These are phyloP conservation scores for Kockiozyma suomiensis DNA, from an alignment of 805 yeast genomes.

Conservation along the genomic window DNA sequence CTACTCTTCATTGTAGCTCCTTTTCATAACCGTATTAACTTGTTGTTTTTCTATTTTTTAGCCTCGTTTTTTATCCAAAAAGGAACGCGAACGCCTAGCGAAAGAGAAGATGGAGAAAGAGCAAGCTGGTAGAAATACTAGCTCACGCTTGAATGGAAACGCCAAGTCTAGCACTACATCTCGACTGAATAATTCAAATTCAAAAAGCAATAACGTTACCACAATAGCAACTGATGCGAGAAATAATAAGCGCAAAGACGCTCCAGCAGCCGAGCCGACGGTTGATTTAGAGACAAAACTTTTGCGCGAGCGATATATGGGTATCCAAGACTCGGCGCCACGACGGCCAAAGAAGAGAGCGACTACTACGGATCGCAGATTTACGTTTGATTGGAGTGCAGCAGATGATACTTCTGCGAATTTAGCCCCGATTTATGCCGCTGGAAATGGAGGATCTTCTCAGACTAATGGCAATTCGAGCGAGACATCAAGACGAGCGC, in stretches of 20 bases:
- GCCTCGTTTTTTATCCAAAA: conserved; percentile 53
- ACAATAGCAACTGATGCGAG: background rate
- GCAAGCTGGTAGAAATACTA: background rate
- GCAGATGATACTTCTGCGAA: conserved; percentile 64
- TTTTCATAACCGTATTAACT: too few relatives aligned
- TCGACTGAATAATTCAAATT: background rate
- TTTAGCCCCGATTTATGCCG: conserved; percentile 48
- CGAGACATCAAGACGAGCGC: conserved; percentile 16
- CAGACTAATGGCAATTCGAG: background rate
- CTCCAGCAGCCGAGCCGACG: background rate
- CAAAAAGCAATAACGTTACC: background rate
- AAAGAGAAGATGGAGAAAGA: conserved; percentile 32
- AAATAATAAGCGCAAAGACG: background rate
- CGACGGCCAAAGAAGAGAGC: conserved; percentile 24
- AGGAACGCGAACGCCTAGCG: conserved; percentile 48
- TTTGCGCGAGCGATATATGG: conserved; percentile 30
- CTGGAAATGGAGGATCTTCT: conserved; percentile 22
- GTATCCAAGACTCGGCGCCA: conserved; percentile 15
- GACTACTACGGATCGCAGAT: conserved; percentile 44
- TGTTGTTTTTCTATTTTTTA: conserved; percentile 8
- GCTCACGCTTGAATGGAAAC: too few relatives aligned
- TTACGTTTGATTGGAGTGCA: conserved; percentile 69
- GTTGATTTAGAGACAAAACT: conserved; percentile 20
- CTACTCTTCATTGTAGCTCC: background rate
- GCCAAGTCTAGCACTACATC: too few relatives aligned